A percentile compares a stretch with the other conserved stretches of the same genome.
Conservation (phyloP, 1,139 yeast species). For the Zygosaccharomyces pseudobailii region DNA sequence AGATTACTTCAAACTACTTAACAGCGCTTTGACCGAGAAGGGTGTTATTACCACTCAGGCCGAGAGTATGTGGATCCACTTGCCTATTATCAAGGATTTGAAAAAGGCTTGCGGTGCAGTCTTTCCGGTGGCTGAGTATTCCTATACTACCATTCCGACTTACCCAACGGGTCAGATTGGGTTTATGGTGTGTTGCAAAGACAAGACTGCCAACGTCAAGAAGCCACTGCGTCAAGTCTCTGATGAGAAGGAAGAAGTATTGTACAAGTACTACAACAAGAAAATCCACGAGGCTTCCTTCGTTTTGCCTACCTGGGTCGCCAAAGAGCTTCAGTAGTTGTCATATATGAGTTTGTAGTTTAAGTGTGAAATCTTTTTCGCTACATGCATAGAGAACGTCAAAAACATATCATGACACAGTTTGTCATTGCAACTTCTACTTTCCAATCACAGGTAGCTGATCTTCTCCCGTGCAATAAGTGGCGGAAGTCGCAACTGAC, state of each 20-base stretch:
- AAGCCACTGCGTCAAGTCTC: slow-evolving; percentile 65
- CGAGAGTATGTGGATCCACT: slow-evolving; percentile 85
- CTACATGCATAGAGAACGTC: slow-evolving; percentile 7
- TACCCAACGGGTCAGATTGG: slow-evolving; percentile 94
- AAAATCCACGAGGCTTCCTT: slow-evolving; percentile 80
- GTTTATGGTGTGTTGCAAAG: slow-evolving; percentile 86
- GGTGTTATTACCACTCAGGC: slow-evolving; percentile 93
- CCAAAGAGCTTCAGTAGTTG: slow-evolving; percentile 35
- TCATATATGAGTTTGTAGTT: neutral
- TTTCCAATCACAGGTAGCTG: slow-evolving; percentile 31
- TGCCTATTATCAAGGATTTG: slow-evolving; percentile 71
- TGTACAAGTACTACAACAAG: slow-evolving; percentile 75
- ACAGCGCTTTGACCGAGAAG: slow-evolving; percentile 73
- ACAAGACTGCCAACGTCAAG: slow-evolving; percentile 54
- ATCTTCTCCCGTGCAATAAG: slow-evolving; percentile 31
- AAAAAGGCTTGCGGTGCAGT: slow-evolving; percentile 70
- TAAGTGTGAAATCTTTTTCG: neutral
- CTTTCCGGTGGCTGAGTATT: slow-evolving; percentile 85
- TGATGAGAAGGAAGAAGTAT: slow-evolving; percentile 55
- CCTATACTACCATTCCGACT: slow-evolving; percentile 86
- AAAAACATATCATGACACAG: slow-evolving; percentile 15
- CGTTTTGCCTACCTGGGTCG: slow-evolving; percentile 85
- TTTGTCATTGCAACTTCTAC: slow-evolving; percentile 26
- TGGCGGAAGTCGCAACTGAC: slow-evolving; percentile 25
- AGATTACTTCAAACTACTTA: slow-evolving; percentile 75